A percentile compares a stretch with the other conserved stretches of the same genome.
Conservation (phyloP, 495 filamentous ascomycete genomes). For the Delitschia confertaspora region DNA sequence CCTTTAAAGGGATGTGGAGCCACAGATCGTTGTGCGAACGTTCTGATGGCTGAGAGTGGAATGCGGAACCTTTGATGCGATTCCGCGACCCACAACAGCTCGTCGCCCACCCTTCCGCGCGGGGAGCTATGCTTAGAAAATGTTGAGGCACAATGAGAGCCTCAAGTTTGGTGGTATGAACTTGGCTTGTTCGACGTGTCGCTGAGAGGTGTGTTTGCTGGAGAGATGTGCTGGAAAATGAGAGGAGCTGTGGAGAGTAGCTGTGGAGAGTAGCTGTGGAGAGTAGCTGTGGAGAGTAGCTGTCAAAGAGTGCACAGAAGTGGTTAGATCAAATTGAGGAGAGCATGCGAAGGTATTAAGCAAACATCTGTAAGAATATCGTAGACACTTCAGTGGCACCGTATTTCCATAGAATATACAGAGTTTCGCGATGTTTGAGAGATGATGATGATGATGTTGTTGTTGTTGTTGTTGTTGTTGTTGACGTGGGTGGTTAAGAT, state of each 20-base stretch:
- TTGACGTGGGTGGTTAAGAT: too few relatives aligned
- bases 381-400: too few relatives aligned
- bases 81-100: constrained; percentile 23
- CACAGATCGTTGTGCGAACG: constrained; percentile 22
- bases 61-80: constrained; percentile 12
- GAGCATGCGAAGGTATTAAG: too few relatives aligned
- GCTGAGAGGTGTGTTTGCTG: constrained; percentile 16
- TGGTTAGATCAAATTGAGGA: too few relatives aligned
- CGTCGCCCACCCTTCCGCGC: constrained; percentile 22
- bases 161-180: constrained; percentile 1
- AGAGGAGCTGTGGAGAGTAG: constrained; percentile 9
- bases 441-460: too few relatives aligned
- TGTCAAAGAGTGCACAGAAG: too few relatives aligned
- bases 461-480: too few relatives aligned
- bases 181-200: constrained; percentile 16
- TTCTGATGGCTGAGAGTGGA: constrained; percentile 15
- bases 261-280: too few relatives aligned
- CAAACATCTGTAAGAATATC: too few relatives aligned
- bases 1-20: constrained; percentile 18
- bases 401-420: too few relatives aligned
- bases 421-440: too few relatives aligned
- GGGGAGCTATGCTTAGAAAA: constrained; percentile 28
- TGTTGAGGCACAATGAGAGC: constrained; percentile 25
- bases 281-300: too few relatives aligned
- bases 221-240: constrained; percentile 15